These are phyloP conservation scores for Barbarea vulgaris DNA, from an alignment of 345 rosid species.

Conservation along the genomic window DNA sequence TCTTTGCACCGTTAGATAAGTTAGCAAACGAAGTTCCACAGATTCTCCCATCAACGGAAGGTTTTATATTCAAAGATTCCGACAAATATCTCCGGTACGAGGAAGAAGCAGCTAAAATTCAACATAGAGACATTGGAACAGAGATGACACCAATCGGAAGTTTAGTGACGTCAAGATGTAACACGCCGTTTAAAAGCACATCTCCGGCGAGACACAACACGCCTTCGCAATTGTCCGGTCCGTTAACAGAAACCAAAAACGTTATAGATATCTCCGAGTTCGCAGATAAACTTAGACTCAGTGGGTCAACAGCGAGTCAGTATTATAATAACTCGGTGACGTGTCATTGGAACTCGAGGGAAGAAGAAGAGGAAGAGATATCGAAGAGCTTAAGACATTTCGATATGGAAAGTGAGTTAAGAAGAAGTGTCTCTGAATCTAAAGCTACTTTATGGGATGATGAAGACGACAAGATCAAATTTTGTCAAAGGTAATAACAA, in stretches of 20 bases:
- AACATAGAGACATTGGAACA: constrained; percentile 81
- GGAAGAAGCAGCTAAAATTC: constrained; percentile 40
- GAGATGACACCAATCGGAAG: constrained; percentile 95
- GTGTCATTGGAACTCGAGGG: constrained; percentile 87
- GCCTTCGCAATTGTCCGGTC: constrained; percentile 86
- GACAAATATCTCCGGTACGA: constrained; percentile 40
- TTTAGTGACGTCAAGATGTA: constrained; percentile 78
- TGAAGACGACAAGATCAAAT: constrained; percentile 80
- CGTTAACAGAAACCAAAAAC: constrained; percentile 52
- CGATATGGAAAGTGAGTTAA: constrained; percentile 52
- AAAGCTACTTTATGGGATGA: constrained; percentile 71
- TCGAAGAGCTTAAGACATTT: constrained; percentile 87
- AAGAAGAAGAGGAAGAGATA: constrained; percentile 86
- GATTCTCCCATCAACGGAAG: constrained; percentile 73
- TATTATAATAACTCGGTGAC: constrained; percentile 60
- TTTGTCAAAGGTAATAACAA: constrained; percentile 77
- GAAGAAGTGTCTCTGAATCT: constrained; percentile 62
- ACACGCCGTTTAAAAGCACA: constrained; percentile 64
- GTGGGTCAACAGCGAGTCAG: constrained; percentile 44
- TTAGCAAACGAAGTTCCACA: constrained; percentile 68
- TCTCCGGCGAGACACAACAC: constrained; percentile 97
- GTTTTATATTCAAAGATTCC: constrained; percentile 69
- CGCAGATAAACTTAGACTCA: constrained; percentile 65
- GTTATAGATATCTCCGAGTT: constrained; percentile 64
- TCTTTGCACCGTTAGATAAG: constrained; percentile 55